Conservation (phyloP, 148 eudicot species). For the Spergularia bocconei region DNA sequence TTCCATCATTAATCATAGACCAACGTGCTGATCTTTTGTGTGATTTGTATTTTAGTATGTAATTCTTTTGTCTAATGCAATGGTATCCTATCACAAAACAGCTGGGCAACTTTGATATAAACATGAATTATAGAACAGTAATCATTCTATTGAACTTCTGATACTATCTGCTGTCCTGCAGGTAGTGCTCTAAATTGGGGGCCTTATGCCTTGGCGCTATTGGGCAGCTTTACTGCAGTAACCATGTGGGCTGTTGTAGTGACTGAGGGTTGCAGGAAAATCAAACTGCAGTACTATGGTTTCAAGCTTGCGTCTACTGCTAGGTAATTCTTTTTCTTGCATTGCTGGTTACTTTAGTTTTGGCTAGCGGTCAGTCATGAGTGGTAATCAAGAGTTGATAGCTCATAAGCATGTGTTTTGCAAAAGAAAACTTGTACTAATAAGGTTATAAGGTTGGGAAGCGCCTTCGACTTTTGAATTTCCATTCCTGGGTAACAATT, state of each 20-base stretch:
- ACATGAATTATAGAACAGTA: background rate
- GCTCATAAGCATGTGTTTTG: too few species aligned
- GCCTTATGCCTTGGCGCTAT: constrained; percentile 66
- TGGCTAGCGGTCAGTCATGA: too few species aligned
- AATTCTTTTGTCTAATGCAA: background rate
- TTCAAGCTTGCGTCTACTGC: constrained; percentile 91
- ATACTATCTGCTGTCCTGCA: constrained; percentile 34
- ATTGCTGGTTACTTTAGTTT: background rate
- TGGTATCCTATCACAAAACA: background rate
- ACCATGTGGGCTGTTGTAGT: constrained; percentile 97
- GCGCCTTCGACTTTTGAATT: too few species aligned
- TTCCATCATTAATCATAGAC: too few species aligned
- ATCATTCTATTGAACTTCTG: background rate
- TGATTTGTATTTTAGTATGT: background rate
- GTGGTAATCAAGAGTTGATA: too few species aligned
- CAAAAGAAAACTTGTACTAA: too few species aligned
- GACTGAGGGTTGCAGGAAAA: constrained; percentile 95
- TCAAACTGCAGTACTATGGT: constrained; percentile 90
- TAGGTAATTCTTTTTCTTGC: constrained; percentile 46
- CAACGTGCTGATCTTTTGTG: too few species aligned
- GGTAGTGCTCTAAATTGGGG: constrained; percentile 71
- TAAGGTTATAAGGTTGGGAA: too few species aligned
- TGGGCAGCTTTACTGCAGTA: constrained; percentile 64
- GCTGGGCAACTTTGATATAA: background rate
- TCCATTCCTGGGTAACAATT: too few species aligned